Conservation (phyloP, 257 asterid genomes). For the Capsicum chinense region DNA sequence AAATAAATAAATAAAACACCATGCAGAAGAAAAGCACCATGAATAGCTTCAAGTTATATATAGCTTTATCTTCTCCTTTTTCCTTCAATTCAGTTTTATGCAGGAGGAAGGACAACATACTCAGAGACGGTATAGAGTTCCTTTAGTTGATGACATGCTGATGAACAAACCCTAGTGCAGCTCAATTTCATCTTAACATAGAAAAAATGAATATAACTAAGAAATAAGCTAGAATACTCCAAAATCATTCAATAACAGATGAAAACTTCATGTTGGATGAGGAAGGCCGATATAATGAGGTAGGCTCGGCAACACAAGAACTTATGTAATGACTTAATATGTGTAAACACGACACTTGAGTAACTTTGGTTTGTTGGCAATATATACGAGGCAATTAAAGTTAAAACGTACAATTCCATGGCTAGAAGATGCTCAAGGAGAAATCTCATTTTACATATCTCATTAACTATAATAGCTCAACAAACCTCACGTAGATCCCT, state of each 20-base stretch:
- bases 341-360: slow-evolving; percentile 11
- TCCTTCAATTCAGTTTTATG: not conserved
- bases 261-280: not conserved
- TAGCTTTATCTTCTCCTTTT: slow-evolving; percentile 19
- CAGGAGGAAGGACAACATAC: not conserved
- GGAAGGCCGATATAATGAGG: not conserved
- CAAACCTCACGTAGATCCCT: slow-evolving; percentile 81
- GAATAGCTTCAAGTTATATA: slow-evolving; percentile 21
- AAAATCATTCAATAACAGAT: not conserved
- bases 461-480: slow-evolving; percentile 21
- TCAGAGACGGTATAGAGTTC: slow-evolving; percentile 9
- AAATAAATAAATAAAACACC: not conserved
- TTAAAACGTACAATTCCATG: not conserved
- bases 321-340: not conserved
- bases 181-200: slow-evolving; percentile 8
- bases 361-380: not conserved
- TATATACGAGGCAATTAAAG: slow-evolving; percentile 9
- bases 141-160: not conserved
- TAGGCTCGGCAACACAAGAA: slow-evolving; percentile 4
- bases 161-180: not conserved
- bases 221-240: not conserved
- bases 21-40: not conserved
- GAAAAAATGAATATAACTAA: not conserved
- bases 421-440: not conserved
- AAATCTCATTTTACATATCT: not conserved